A percentile compares a stretch with the other conserved stretches of the same genome.
These are phyloP conservation scores for Schizosaccharomyces lindneri DNA, from an alignment of 805 yeast genomes.

Conservation along the genomic window DNA sequence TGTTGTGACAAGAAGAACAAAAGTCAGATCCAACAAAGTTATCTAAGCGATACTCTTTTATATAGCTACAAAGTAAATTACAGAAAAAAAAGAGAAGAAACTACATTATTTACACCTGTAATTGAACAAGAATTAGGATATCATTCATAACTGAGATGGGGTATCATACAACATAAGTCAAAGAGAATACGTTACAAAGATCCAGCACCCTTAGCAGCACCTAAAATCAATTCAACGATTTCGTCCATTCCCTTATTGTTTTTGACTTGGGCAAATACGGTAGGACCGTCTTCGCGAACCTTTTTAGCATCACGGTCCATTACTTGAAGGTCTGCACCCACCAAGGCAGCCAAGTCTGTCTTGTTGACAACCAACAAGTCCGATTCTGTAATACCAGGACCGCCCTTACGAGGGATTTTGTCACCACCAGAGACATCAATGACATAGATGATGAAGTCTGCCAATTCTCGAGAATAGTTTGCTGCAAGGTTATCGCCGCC, in stretches of 20 bases:
- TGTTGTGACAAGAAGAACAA: too few species aligned
- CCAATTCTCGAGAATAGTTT: slow-evolving; percentile 3
- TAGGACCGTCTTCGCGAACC: slow-evolving; percentile 3
- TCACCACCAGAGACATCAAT: slow-evolving; percentile 4
- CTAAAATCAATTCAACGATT: not conserved
- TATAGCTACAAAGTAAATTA: not conserved
- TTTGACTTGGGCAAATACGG: slow-evolving; percentile 3
- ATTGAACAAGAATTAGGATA: not conserved
- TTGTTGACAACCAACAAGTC: slow-evolving; percentile 2
- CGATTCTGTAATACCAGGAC: slow-evolving; percentile 3
- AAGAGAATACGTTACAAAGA: not conserved
- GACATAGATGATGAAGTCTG: slow-evolving; percentile 3
- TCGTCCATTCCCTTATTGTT: slow-evolving; percentile 1
- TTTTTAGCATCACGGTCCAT: slow-evolving; percentile 2
- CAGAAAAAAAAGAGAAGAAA: not conserved
- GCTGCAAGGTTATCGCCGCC: slow-evolving; percentile 3
- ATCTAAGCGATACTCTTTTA: not conserved
- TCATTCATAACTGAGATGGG: not conserved
- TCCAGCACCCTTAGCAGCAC: not conserved
- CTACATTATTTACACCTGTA: not conserved
- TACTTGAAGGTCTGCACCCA: slow-evolving; percentile 1
- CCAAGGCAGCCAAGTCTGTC: slow-evolving; percentile 1
- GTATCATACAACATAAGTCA: not conserved
- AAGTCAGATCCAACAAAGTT: not conserved
- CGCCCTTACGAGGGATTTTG: slow-evolving; percentile 3